Percentiles rank a stretch among this genome's conserved stretches.
phyloP scores from a whole-genome alignment of 1,284 basidiomycete species.

The Omphalotus olearius region DNA sequence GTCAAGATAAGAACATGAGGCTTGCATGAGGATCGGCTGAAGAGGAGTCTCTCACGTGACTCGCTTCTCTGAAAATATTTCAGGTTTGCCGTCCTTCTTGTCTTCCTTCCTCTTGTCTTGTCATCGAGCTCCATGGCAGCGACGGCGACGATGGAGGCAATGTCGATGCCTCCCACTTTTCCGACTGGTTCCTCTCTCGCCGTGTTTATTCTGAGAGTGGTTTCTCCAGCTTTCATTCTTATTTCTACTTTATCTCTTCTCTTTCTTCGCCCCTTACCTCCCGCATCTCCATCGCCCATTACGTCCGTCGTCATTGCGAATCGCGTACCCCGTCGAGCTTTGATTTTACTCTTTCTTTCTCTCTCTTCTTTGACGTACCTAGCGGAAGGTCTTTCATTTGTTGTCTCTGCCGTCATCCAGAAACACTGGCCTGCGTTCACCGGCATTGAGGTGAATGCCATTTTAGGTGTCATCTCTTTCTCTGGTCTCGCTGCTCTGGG shows the following conservation, averaged over 20 bases:
- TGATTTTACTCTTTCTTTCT: constrained; percentile 67
- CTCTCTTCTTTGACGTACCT: constrained; percentile 80
- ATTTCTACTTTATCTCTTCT: constrained; percentile 58
- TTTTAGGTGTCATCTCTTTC: constrained; percentile 65
- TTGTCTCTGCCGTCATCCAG: constrained; percentile 56
- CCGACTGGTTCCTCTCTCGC: constrained; percentile 30
- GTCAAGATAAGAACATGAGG: no score
- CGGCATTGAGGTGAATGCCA: constrained; percentile 64
- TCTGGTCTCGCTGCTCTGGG: constrained; percentile 66
- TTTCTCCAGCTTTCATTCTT: constrained; percentile 61
- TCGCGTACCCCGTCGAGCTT: constrained; percentile 62
- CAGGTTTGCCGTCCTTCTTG: neutral
- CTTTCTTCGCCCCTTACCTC: constrained; percentile 40
- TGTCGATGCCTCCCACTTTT: constrained; percentile 26
- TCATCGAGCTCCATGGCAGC: neutral
- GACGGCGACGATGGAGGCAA: constrained; percentile 24
- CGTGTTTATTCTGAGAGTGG: constrained; percentile 53
- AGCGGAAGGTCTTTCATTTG: constrained; percentile 74
- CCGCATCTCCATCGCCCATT: constrained; percentile 57
- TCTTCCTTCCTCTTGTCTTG: neutral
- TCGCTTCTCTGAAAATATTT: neutral
- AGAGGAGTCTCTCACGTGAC: neutral
- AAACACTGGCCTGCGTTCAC: constrained; percentile 60
- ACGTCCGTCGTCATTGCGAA: constrained; percentile 72
- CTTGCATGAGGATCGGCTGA: neutral